phyloP scores from a whole-genome alignment of 345 rosid genomes.

The Viola odorata region DNA sequence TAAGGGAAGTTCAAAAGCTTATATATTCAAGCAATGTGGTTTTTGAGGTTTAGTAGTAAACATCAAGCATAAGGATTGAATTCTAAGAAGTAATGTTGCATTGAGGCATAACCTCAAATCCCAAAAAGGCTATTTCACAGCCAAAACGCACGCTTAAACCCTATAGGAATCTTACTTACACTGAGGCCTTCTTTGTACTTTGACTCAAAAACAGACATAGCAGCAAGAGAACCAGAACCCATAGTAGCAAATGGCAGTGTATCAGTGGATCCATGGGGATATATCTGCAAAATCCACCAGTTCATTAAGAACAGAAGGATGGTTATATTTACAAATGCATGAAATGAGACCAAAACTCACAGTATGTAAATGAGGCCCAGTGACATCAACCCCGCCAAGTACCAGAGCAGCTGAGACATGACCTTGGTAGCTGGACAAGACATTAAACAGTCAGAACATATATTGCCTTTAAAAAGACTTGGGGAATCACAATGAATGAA shows the following conservation, averaged over 20 bases:
- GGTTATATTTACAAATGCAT: not conserved
- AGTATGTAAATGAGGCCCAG: conserved; percentile 80
- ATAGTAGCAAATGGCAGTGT: conserved; percentile 84
- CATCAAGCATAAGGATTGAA: too few relatives aligned
- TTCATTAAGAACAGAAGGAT: conserved; percentile 5
- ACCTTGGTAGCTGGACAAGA: conserved; percentile 61
- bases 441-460: conserved; percentile 16
- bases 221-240: conserved; percentile 93
- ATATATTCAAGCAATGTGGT: too few relatives aligned
- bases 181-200: conserved; percentile 74
- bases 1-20: too few relatives aligned
- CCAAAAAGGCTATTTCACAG: not conserved
- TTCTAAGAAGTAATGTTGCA: too few relatives aligned
- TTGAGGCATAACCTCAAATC: too few relatives aligned
- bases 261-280: conserved; percentile 83
- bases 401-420: conserved; percentile 76
- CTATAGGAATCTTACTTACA: conserved; percentile 34
- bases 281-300: conserved; percentile 45
- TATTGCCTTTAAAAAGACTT: not conserved
- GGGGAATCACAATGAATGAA: conserved; percentile 2
- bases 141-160: not conserved
- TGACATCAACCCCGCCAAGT: conserved; percentile 82
- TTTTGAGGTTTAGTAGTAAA: too few relatives aligned
- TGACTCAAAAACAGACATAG: conserved; percentile 77
- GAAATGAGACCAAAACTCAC: conserved; percentile 34